phyloP scores from a whole-genome alignment of 345 rosid species.

The Corchorus capsularis region DNA sequence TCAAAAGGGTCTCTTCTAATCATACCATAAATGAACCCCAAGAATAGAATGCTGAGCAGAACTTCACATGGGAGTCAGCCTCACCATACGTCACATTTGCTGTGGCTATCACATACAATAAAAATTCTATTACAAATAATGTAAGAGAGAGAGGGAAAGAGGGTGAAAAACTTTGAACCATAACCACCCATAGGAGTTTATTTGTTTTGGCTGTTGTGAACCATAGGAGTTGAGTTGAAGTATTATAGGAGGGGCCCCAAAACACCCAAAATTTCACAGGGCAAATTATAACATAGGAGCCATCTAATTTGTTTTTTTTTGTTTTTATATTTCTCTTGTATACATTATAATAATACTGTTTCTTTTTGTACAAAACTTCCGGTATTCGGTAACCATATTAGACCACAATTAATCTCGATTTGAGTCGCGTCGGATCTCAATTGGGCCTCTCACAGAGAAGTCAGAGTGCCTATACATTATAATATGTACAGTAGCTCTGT shows the following conservation, averaged over 20 bases:
- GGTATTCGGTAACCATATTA: no score
- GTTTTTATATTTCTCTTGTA: no score
- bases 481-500: no score
- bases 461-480: no score
- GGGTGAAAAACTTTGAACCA: background rate
- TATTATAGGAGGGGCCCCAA: background rate
- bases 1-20: conserved; percentile 13
- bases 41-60: conserved; percentile 16
- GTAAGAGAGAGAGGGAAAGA: conserved; percentile 18
- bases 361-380: no score
- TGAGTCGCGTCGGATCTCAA: no score
- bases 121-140: conserved; percentile 13
- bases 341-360: no score
- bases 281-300: conserved; percentile 9
- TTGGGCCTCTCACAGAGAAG: no score
- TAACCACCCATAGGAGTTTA: no score
- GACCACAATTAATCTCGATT: no score
- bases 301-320: background rate
- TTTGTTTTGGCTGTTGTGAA: background rate
- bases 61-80: conserved; percentile 40
- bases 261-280: conserved; percentile 11
- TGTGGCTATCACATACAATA: background rate
- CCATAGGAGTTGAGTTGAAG: conserved; percentile 10
- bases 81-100: conserved; percentile 27
- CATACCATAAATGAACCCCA: conserved; percentile 31